These are phyloP conservation scores for Cyclospora cayetanensis DNA, from an alignment of 169 alveolate genomes.

Conservation along the genomic window DNA sequence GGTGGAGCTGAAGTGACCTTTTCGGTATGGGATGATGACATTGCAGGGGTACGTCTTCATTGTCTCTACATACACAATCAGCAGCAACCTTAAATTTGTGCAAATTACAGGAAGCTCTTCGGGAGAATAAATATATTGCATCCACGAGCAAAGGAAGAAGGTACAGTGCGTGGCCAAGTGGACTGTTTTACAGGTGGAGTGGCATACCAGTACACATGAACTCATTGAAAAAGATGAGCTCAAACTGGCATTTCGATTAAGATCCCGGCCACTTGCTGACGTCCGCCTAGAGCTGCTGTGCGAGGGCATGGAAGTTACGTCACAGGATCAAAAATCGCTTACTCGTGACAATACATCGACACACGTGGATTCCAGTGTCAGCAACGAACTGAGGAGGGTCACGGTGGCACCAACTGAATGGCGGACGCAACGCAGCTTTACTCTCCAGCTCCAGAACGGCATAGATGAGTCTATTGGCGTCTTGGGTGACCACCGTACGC, in stretches of 20 bases:
- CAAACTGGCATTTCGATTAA: conserved; percentile 18
- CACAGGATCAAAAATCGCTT: not conserved
- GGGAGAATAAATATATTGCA: not conserved
- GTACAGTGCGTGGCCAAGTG: too few relatives aligned
- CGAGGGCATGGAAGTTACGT: conserved; percentile 1
- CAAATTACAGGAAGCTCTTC: not conserved
- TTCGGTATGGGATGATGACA: conserved; percentile 61
- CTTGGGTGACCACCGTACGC: not conserved
- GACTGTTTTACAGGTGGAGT: not conserved
- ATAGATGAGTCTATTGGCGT: not conserved
- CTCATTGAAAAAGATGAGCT: conserved; percentile 1
- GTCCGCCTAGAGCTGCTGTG: conserved; percentile 36
- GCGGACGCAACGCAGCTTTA: conserved; percentile 12
- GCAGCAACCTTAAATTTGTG: not conserved
- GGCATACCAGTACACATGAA: not conserved
- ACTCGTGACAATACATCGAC: not conserved
- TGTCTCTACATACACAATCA: too few relatives aligned
- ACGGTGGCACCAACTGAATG: conserved; percentile 16
- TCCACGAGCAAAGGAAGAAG: not conserved
- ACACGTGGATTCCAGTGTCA: not conserved
- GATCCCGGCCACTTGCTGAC: conserved; percentile 39
- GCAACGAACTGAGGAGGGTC: not conserved
- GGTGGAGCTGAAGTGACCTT: conserved; percentile 40
- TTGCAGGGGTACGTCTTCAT: conserved; percentile 26
- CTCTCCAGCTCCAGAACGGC: not conserved